Evolutionary conservation across 2,329 filamentous ascomycete genomes (phyloP), one percentile per base, ranked within the genome.

Genomic region (Podosphaera fusca): DNA sequence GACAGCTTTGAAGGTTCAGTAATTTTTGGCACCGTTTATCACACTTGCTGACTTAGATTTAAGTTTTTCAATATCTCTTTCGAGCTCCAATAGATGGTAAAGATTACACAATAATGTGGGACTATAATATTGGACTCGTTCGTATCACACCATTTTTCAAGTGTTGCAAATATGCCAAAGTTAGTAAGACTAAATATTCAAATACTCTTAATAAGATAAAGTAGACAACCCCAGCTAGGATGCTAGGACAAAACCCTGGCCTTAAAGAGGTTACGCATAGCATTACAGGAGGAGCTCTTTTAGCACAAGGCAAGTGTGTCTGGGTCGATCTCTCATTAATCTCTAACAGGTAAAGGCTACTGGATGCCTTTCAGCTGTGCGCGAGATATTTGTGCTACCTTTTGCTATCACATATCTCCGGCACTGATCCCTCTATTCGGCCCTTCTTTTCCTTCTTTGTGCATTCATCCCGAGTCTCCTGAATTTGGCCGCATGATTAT

Each of bases 61-160:
- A 60, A 92, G 86, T 87, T 33, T 89, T 89, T 67, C 80, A 88
- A 64, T 96, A 95, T 69, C 80, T 79, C 40, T 95, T 94, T 73
- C 78, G 75, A 62, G 68, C 84, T 2, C 85, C 85, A 0, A 79
- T 75, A 9, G 78, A 84, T 51, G 76, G 82, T 1, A 76, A 74
- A 60, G 74, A 78, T 56, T 89, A 84, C 67, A 79, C 78, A 0
- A 81, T 96, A 59, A 88, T 95, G 79, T 98, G 92, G 92, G 92
- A 98, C 69, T 95, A 95, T 72, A 90, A 94, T 64, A 80, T 90
- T 60, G 92, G 92, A 7, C 81, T 96, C 35, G 89, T 96, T 60
- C 82, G 90, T 60, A 94, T 94, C 70, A 95, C 89, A 1, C 85
- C 88, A 34, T 86, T 96, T 67, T 96, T 96, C 76, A 95, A 95